Percentiles rank a stretch among this genome's conserved stretches.
Conservation (phyloP, 2,329 filamentous ascomycete genomes). For the Neofusicoccum parvum region DNA sequence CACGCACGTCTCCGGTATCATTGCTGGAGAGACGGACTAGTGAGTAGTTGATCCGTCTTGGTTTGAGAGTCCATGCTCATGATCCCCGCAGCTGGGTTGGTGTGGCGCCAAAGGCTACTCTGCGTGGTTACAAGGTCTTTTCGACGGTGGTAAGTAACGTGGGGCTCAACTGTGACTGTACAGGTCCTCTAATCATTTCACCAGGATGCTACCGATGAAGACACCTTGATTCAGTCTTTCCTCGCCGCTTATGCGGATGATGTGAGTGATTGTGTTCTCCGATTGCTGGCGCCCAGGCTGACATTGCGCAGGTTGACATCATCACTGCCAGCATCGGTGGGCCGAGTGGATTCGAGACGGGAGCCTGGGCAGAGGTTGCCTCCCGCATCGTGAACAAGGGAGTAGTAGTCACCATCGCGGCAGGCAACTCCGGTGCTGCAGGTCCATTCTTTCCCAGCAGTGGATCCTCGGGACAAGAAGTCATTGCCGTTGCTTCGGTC, state of each 20-base stretch:
- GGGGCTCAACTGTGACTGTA: constrained; percentile 44
- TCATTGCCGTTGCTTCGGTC: constrained; percentile 51
- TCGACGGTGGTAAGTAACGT: constrained; percentile 50
- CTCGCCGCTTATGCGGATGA: constrained; percentile 45
- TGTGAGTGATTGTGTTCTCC: constrained; percentile 60
- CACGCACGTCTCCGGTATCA: constrained; percentile 57
- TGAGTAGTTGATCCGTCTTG: constrained; percentile 22
- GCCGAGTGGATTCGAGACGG: constrained; percentile 37
- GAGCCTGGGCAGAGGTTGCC: constrained; percentile 45
- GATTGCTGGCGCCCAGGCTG: constrained; percentile 50
- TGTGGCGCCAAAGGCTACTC: constrained; percentile 7
- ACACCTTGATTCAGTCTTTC: constrained; percentile 43
- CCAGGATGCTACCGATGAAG: neutral
- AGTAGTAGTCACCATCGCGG: constrained; percentile 54
- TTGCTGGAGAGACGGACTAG: constrained; percentile 59
- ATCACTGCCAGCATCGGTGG: constrained; percentile 42
- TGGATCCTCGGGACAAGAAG: constrained; percentile 47
- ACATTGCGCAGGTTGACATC: constrained; percentile 50
- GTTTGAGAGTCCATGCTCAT: constrained; percentile 27
- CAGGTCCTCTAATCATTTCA: constrained; percentile 42
- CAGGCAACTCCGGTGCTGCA: constrained; percentile 53
- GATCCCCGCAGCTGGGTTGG: constrained; percentile 43
- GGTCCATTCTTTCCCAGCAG: constrained; percentile 52
- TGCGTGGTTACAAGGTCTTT: constrained; percentile 55
- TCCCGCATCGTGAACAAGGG: constrained; percentile 49